Base-by-base conservation (phyloP, 2,329 filamentous ascomycete genomes). In the Aspergillus niger region DNA sequence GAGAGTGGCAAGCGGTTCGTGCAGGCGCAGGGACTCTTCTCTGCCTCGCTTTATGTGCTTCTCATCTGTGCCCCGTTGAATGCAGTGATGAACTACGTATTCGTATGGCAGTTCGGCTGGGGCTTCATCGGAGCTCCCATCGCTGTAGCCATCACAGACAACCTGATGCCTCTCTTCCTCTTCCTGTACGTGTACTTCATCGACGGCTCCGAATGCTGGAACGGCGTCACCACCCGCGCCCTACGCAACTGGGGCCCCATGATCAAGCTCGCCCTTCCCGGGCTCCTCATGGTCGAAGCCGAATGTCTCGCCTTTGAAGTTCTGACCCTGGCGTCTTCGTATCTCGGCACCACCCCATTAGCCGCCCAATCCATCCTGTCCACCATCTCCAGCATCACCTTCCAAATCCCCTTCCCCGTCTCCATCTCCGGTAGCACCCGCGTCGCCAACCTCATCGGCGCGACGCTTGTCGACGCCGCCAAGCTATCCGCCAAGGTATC, bases 251-350 rank as follows among this genome's bases (percentile, higher is more conserved):
- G 91, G 91, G 82, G 82, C 1, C 89, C 89, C 8, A 96, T 96
- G 94, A 86, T 98, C 69, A 86, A 87, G 51, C 88, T 98, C 39
- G 92, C 94, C 0, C 80, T 97, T 11, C 93, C 94, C 0, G 94
- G 94, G 1, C 87, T 98, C 74, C 81, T 97, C 65, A 97, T 97
- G 93, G 90, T 98, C 2, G 88, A 96, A 74, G 92, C 94, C 5
- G 94, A 98, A 74, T 96, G 91, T 79, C 84, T 97, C 10, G 92
- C 93, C 6, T 98, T 98, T 74, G 94, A 98, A 75, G 87, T 97
- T 52, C 81, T 97, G 63, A 97, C 92, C 0, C 82, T 97, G n/a
- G 87, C 88, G 8, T 86, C 91, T 0, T 91, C 89, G 55, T 91
- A 90, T 68, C 88, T 97, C 60, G 91, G 90, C 15, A 87, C 91